A percentile compares a stretch with the other conserved stretches of the same genome.
Evolutionary conservation across 2,329 filamentous ascomycete genomes (phyloP).

Genomic region (Ophiocordyceps unilateralis): DNA sequence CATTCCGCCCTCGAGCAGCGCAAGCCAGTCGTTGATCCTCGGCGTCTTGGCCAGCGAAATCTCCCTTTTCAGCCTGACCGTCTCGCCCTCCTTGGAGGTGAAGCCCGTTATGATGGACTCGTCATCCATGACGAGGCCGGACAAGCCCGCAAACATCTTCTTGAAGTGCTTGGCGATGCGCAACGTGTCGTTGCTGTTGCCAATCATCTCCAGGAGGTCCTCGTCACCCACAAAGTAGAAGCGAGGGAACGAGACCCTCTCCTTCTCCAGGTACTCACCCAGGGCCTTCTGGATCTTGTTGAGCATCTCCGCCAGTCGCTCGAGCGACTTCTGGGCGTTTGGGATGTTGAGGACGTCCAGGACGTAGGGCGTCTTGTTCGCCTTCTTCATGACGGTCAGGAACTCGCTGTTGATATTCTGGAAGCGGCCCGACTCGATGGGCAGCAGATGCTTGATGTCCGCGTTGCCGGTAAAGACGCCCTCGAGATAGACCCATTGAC

Average conservation of each 20-base stretch:
- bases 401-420: slow-evolving; percentile 99
- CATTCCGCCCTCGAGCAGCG: slow-evolving; percentile 81
- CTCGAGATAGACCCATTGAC: slow-evolving; percentile 98
- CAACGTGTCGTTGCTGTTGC: slow-evolving; percentile 93
- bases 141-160: slow-evolving; percentile 98
- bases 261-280: slow-evolving; percentile 94
- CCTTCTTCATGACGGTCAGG: slow-evolving; percentile 98
- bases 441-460: slow-evolving; percentile 94
- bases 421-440: slow-evolving; percentile 90
- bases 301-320: slow-evolving; percentile 86
- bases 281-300: slow-evolving; percentile 99
- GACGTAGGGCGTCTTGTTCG: slow-evolving; percentile 89
- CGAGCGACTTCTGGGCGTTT: slow-evolving; percentile 87
- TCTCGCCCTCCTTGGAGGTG: slow-evolving; percentile 87
- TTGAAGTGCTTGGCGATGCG: slow-evolving; percentile 98
- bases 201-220: slow-evolving; percentile 95
- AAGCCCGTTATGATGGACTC: slow-evolving; percentile 81
- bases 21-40: slow-evolving; percentile 98
- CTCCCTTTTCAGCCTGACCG: slow-evolving; percentile 71
- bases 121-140: slow-evolving; percentile 79
- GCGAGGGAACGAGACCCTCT: slow-evolving; percentile 89
- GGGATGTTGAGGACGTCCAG: slow-evolving; percentile 92
- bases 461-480: slow-evolving; percentile 97
- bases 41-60: slow-evolving; percentile 89
- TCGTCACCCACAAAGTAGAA: slow-evolving; percentile 99